Percentiles rank a stretch among this genome's conserved stretches.
These are phyloP conservation scores for Coemansia javaensis DNA, from an alignment of 192 early-diverging fungal species.

Conservation along the genomic window DNA sequence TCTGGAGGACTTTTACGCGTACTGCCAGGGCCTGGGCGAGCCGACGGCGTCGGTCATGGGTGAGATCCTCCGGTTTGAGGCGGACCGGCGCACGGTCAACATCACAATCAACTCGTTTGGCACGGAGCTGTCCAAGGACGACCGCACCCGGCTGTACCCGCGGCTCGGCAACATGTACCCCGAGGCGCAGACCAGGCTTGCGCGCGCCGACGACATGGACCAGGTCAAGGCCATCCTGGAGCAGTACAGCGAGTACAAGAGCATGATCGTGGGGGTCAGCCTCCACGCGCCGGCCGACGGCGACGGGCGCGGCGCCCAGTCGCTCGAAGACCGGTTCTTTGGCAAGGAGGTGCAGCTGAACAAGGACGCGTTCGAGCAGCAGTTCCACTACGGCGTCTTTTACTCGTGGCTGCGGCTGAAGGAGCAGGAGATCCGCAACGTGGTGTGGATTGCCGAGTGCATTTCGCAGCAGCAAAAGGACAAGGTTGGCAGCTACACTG, in stretches of 20 bases:
- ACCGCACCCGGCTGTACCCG: conserved; percentile 92
- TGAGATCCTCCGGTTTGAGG: conserved; percentile 94
- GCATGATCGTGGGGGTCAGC: conserved; percentile 69
- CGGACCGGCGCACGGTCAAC: conserved; percentile 95
- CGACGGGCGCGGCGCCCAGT: conserved; percentile 53
- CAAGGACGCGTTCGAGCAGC: conserved; percentile 88
- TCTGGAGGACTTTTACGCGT: conserved; percentile 94
- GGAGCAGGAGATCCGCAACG: conserved; percentile 98
- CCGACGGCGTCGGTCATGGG: conserved; percentile 90
- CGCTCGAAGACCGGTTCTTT: conserved; percentile 94
- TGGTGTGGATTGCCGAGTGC: conserved; percentile 99
- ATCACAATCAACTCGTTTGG: conserved; percentile 99
- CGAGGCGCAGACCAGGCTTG: conserved; percentile 78
- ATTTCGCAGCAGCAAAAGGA: conserved; percentile 98
- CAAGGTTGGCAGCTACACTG: conserved; percentile 88
- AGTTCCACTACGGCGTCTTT: conserved; percentile 96
- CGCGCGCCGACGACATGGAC: conserved; percentile 86
- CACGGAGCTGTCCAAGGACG: conserved; percentile 96
- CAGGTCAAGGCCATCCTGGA: conserved; percentile 88
- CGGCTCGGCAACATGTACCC: conserved; percentile 87
- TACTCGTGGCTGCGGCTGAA: conserved; percentile 93
- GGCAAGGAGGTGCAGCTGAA: conserved; percentile 92
- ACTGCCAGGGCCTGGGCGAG: conserved; percentile 75
- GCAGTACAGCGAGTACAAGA: conserved; percentile 79
- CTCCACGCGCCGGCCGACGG: conserved; percentile 26